Percentiles rank a stretch among this genome's conserved stretches.
phyloP scores from a whole-genome alignment of 2,329 filamentous ascomycete genomes.

The Colletotrichum navitas region DNA sequence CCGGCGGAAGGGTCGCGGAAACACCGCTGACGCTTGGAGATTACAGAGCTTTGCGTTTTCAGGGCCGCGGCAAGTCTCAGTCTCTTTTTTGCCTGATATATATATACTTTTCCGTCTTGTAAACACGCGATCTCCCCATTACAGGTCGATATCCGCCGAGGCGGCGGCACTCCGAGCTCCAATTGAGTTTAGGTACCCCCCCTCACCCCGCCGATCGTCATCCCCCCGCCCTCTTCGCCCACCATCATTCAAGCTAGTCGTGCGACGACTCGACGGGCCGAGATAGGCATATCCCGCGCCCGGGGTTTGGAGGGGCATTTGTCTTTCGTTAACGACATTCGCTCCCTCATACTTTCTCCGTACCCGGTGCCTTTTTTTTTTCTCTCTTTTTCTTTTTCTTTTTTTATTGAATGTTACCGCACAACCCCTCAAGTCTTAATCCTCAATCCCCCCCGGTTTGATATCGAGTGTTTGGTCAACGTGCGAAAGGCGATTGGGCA shows the following conservation, averaged over 20 bases:
- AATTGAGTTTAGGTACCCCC: slow-evolving; percentile 16
- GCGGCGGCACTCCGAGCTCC: not conserved
- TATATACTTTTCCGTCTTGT: not conserved
- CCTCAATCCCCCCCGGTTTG: not conserved
- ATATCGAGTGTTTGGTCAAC: not conserved
- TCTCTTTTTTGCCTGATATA: not conserved
- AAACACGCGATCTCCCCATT: too few species aligned
- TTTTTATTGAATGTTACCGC: too few species aligned
- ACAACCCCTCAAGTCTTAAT: not conserved
- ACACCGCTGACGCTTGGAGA: not conserved
- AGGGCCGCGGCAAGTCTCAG: not conserved
- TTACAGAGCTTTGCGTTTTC: not conserved
- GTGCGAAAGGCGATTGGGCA: not conserved
- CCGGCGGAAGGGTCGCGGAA: not conserved
- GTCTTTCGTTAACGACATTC: not conserved
- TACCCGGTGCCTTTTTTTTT: not conserved
- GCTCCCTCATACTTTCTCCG: not conserved
- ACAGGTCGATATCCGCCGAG: not conserved
- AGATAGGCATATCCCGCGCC: slow-evolving; percentile 31
- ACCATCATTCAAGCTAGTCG: slow-evolving; percentile 16
- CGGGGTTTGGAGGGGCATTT: slow-evolving; percentile 16
- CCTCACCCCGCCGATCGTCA: slow-evolving; percentile 9
- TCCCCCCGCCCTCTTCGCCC: not conserved
- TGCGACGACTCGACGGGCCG: not conserved
- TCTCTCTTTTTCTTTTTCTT: too few species aligned